Conservation (phyloP, 306 rosid species). For the Prunus fruticosa region DNA sequence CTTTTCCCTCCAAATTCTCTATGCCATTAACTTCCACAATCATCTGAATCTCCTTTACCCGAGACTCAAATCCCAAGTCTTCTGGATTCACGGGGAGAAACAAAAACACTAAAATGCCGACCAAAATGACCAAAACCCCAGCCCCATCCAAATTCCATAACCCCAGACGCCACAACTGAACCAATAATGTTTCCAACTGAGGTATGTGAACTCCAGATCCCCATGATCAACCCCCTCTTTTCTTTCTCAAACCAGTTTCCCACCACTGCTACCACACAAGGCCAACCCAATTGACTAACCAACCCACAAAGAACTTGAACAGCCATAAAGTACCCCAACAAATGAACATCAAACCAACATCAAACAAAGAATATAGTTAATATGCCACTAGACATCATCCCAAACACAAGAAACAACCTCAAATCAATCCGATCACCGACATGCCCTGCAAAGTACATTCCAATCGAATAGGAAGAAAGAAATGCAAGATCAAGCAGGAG, state of each 20-base stretch:
- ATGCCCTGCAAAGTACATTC: constrained; percentile 87
- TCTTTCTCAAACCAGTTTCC: constrained; percentile 84
- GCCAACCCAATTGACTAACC: constrained; percentile 98
- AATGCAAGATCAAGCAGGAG: constrained; percentile 67
- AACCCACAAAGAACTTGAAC: constrained; percentile 84
- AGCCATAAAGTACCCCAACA: constrained; percentile 56
- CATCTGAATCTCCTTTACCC: constrained; percentile 55
- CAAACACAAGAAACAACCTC: constrained; percentile 79
- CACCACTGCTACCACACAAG: constrained; percentile 86
- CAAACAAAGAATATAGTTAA: constrained; percentile 68
- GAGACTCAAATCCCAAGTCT: constrained; percentile 56
- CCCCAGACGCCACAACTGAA: constrained; percentile 68
- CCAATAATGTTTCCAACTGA: constrained; percentile 86
- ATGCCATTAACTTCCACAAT: constrained; percentile 27
- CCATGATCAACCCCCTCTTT: constrained; percentile 90
- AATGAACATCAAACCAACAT: constrained; percentile 77
- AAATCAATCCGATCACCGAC: constrained; percentile 73
- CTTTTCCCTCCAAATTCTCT: constrained; percentile 33
- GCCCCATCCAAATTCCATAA: constrained; percentile 91
- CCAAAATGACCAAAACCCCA: constrained; percentile 67
- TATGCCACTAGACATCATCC: constrained; percentile 88
- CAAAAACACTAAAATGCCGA: constrained; percentile 58
- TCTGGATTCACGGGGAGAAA: constrained; percentile 75
- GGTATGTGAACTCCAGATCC: constrained; percentile 86
- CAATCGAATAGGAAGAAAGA: constrained; percentile 65